Conservation (phyloP, 2,329 filamentous ascomycete genomes). For the Endoconidiophora laricicola region DNA sequence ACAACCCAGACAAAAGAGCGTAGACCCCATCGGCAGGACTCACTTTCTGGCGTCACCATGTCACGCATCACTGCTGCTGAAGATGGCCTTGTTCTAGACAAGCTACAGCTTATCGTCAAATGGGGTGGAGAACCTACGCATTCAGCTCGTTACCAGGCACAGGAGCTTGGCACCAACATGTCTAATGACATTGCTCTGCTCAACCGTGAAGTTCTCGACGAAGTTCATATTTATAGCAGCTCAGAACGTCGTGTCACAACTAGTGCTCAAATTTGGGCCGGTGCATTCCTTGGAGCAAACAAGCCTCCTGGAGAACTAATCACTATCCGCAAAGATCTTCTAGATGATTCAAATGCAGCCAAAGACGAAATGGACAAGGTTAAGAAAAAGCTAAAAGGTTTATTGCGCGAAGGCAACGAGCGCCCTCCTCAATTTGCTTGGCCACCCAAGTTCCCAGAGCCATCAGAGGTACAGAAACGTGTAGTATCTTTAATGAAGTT, state of each 20-base stretch:
- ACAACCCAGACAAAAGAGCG: conserved; percentile 13
- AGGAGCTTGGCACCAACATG: conserved; percentile 91
- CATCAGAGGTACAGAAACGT: conserved; percentile 76
- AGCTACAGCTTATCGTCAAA: conserved; percentile 93
- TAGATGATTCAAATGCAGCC: conserved; percentile 94
- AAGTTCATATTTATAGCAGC: conserved; percentile 89
- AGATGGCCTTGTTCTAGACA: conserved; percentile 84
- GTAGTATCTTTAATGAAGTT: conserved; percentile 97
- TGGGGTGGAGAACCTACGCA: conserved; percentile 98
- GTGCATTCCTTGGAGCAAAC: conserved; percentile 73
- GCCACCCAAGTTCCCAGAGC: conserved; percentile 88
- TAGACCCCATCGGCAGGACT: conserved; percentile 55
- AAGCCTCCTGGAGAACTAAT: conserved; percentile 77
- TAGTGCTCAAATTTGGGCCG: conserved; percentile 90
- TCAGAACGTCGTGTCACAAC: conserved; percentile 89
- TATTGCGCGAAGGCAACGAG: conserved; percentile 81
- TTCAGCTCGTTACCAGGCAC: conserved; percentile 86
- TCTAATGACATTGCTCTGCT: conserved; percentile 83
- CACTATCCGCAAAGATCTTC: conserved; percentile 76
- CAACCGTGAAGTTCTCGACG: conserved; percentile 80
- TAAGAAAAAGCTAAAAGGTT: conserved; percentile 94
- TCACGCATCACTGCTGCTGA: conserved; percentile 88
- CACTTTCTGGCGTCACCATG: conserved; percentile 75
- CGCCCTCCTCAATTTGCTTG: conserved; percentile 95
- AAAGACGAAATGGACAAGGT: conserved; percentile 99